Percentiles rank a stretch among this genome's conserved stretches.
Conservation (phyloP, 352 stramenopile genomes). For the Phytophthora cryptogea region DNA sequence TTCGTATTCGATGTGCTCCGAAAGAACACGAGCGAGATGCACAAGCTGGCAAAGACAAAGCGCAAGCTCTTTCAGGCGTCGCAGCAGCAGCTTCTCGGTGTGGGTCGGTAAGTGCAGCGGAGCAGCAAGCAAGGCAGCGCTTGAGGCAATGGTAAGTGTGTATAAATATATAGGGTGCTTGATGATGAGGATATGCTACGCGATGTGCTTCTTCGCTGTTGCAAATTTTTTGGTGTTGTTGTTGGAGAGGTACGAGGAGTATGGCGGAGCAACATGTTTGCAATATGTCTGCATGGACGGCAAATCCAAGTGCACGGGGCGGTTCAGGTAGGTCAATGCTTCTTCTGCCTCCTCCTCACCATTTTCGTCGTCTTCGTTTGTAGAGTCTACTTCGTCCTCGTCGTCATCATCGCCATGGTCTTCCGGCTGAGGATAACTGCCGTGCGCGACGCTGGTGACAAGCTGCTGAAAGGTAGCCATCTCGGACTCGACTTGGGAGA, state of each 20-base stretch:
- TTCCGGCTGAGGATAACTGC: constrained; percentile 18
- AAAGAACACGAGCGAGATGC: constrained; percentile 74
- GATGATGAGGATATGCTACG: constrained; percentile 10
- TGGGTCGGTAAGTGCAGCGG: constrained; percentile 29
- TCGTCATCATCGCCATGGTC: constrained; percentile 17
- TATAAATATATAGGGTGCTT: constrained; percentile 39
- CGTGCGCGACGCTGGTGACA: constrained; percentile 31
- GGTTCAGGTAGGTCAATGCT: constrained; percentile 30
- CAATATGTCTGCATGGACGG: constrained; percentile 79
- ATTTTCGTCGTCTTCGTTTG: constrained; percentile 14
- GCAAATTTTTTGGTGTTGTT: constrained; percentile 16
- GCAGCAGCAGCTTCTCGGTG: constrained; percentile 57
- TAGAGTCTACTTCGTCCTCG: constrained; percentile 8
- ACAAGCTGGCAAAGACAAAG: constrained; percentile 69
- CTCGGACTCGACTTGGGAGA: constrained; percentile 44
- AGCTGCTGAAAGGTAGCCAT: constrained; percentile 47
- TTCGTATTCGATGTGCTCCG: constrained; percentile 75
- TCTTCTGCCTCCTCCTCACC: constrained; percentile 9
- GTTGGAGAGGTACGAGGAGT: constrained; percentile 53
- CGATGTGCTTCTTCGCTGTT: constrained; percentile 19
- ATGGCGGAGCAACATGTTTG: constrained; percentile 59
- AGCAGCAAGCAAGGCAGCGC: not conserved
- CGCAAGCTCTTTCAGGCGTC: constrained; percentile 68
- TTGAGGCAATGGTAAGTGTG: constrained; percentile 29
- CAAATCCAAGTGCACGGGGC: constrained; percentile 44